These are phyloP conservation scores for Termitomyces sp. DNA, from an alignment of 768 basidiomycete genomes.

Conservation along the genomic window DNA sequence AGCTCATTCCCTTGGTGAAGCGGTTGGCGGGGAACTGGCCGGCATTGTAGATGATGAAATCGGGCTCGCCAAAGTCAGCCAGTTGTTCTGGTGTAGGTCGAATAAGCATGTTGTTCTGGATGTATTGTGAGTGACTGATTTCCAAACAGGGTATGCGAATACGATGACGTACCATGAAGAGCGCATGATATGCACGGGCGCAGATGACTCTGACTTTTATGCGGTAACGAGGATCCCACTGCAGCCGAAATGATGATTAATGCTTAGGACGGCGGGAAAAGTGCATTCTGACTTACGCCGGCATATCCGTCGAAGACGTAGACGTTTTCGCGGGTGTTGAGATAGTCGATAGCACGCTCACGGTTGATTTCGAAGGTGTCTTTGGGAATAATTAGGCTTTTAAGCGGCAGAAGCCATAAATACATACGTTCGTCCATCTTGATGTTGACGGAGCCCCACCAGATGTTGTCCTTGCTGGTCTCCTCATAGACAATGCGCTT, in stretches of 20 bases:
- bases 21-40: constrained; percentile 99
- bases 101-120: constrained; percentile 97
- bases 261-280: constrained; percentile 4
- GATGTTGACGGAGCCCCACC: constrained; percentile 99
- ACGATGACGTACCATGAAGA: constrained; percentile 81
- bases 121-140: constrained; percentile 8
- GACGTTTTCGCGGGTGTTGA: constrained; percentile 97
- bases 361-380: constrained; percentile 99
- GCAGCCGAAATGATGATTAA: constrained; percentile 2
- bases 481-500: constrained; percentile 99
- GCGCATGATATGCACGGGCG: constrained; percentile 95
- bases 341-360: constrained; percentile 97
- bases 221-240: constrained; percentile 99
- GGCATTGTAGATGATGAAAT: constrained; percentile 99
- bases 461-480: constrained; percentile 92
- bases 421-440: constrained; percentile 92
- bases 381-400: constrained; percentile 19
- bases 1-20: constrained; percentile 99
- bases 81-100: constrained; percentile 95
- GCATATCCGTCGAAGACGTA: constrained; percentile 97
- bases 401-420: neutral
- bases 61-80: constrained; percentile 91
- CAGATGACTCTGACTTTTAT: constrained; percentile 99
- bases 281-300: constrained; percentile 46
- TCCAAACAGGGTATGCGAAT: constrained; percentile 6